phyloP scores from a whole-genome alignment of 1,139 yeast genomes.

The Debaryomyces coudertii region DNA sequence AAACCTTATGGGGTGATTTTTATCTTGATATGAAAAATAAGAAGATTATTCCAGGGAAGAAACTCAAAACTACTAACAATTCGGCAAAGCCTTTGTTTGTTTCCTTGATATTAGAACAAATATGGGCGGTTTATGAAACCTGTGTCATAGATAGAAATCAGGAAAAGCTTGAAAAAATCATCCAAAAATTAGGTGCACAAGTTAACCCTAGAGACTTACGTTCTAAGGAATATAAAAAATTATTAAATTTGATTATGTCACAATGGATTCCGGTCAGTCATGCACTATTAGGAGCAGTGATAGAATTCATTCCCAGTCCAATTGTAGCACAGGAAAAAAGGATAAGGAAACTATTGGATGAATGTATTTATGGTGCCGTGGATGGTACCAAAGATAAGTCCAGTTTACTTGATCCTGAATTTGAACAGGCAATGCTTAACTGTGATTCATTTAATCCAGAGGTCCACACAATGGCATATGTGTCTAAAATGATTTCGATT shows the following conservation, averaged over 20 bases:
- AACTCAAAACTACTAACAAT: constrained; percentile 51
- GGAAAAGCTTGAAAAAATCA: constrained; percentile 75
- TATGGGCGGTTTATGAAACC: constrained; percentile 88
- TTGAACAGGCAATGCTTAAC: constrained; percentile 58
- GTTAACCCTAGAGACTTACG: constrained; percentile 76
- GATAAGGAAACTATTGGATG: constrained; percentile 66
- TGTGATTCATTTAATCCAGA: constrained; percentile 58
- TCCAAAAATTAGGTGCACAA: constrained; percentile 67
- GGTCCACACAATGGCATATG: constrained; percentile 76
- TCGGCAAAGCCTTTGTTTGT: constrained; percentile 81
- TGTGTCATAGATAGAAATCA: constrained; percentile 67
- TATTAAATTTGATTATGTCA: constrained; percentile 72
- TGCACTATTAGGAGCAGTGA: constrained; percentile 80
- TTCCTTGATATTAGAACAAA: constrained; percentile 80
- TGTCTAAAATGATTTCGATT: constrained; percentile 85
- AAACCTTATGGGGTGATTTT: constrained; percentile 96
- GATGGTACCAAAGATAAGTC: constrained; percentile 26
- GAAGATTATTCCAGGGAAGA: constrained; percentile 66
- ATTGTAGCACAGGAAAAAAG: constrained; percentile 70
- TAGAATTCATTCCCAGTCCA: constrained; percentile 87
- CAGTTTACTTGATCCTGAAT: constrained; percentile 45
- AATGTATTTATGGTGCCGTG: constrained; percentile 47
- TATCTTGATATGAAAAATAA: constrained; percentile 89
- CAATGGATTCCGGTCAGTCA: constrained; percentile 96
- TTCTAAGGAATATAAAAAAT: constrained; percentile 71